phyloP scores from a whole-genome alignment of 495 filamentous ascomycete species.

The Glutinoglossum americanum region DNA sequence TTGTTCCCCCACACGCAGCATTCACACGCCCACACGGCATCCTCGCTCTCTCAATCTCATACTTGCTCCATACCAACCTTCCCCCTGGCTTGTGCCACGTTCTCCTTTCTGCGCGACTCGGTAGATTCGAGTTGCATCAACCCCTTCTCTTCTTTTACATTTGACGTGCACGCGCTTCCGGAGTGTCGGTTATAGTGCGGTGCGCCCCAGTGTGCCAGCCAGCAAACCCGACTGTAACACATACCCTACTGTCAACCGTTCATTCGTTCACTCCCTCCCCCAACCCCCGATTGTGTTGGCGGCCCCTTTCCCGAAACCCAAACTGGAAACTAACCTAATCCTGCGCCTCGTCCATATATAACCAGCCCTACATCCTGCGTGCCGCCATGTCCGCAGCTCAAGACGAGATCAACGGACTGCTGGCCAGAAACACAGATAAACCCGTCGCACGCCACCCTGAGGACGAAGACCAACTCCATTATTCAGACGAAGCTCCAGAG shows the following conservation, averaged over 20 bases:
- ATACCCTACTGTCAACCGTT: not conserved
- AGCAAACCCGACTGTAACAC: too few relatives aligned
- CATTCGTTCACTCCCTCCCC: not conserved
- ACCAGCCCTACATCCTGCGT: not conserved
- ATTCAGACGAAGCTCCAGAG: not conserved
- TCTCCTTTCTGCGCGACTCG: not conserved
- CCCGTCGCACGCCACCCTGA: constrained; percentile 31
- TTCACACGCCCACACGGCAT: too few relatives aligned
- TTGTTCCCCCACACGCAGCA: too few relatives aligned
- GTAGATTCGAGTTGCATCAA: too few relatives aligned
- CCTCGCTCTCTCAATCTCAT: not conserved
- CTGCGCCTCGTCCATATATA: not conserved
- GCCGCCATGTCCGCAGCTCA: constrained; percentile 35
- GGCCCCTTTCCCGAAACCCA: not conserved
- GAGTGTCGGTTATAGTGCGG: too few relatives aligned
- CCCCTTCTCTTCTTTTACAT: too few relatives aligned
- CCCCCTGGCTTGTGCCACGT: not conserved
- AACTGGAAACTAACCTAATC: not conserved
- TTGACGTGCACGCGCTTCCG: too few relatives aligned
- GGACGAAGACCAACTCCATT: constrained; percentile 19
- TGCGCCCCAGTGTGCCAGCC: too few relatives aligned
- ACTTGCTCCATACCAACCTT: too few relatives aligned
- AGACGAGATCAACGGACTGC: constrained; percentile 63
- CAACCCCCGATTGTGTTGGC: not conserved
- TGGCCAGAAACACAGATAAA: constrained; percentile 31